Conservation (phyloP, 2,329 filamentous ascomycete species). For the Nigrospora osmanthi region DNA sequence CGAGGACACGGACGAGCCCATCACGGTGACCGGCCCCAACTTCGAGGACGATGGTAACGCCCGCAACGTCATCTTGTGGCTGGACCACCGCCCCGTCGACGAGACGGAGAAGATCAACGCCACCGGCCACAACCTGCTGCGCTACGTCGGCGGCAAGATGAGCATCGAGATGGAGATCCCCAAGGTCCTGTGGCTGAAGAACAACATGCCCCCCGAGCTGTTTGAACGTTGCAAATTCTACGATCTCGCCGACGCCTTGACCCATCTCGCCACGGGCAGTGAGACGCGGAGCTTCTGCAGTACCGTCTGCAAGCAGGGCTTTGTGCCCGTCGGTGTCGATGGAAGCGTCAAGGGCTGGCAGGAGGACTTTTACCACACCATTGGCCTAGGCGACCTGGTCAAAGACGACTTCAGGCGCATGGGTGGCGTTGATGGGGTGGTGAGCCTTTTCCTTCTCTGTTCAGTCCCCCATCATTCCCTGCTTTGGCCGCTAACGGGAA, state of each 20-base stretch:
- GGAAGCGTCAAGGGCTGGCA: constrained; percentile 98
- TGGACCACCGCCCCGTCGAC: constrained; percentile 85
- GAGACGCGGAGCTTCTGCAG: constrained; percentile 93
- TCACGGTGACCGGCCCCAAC: constrained; percentile 81
- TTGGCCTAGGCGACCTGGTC: constrained; percentile 77
- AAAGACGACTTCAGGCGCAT: constrained; percentile 87
- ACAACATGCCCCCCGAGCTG: constrained; percentile 87
- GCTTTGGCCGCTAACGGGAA: constrained; percentile 4
- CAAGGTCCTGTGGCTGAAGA: constrained; percentile 97
- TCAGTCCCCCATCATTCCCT: neutral
- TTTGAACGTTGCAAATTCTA: constrained; percentile 96
- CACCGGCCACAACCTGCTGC: constrained; percentile 84
- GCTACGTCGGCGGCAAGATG: constrained; percentile 97
- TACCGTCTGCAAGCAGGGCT: constrained; percentile 95
- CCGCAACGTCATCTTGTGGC: constrained; percentile 93
- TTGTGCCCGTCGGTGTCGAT: constrained; percentile 92
- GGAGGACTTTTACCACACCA: constrained; percentile 80
- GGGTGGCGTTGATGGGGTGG: constrained; percentile 90
- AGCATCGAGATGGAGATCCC: constrained; percentile 99
- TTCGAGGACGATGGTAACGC: constrained; percentile 77
- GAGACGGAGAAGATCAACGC: constrained; percentile 92
- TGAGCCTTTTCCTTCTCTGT: constrained; percentile 47
- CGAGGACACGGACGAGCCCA: constrained; percentile 80
- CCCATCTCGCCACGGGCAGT: constrained; percentile 85
- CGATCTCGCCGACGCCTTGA: constrained; percentile 86